phyloP scores from a whole-genome alignment of 495 filamentous ascomycete species.

The Podospora australis region DNA sequence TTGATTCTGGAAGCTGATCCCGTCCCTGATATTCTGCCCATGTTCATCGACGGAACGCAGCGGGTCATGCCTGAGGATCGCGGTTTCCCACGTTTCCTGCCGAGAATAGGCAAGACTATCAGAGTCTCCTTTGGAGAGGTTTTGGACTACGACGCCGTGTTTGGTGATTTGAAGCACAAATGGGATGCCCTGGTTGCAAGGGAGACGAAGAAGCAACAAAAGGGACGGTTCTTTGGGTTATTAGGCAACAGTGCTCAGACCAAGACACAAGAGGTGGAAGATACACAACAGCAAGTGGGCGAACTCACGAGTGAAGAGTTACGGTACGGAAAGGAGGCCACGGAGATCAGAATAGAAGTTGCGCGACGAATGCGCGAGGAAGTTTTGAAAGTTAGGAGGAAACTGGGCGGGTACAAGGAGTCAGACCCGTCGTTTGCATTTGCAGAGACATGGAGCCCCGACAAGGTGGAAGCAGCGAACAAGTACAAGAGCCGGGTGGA shows the following conservation, averaged over 20 bases:
- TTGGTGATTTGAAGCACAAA: constrained; percentile 59
- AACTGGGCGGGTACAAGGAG: constrained; percentile 61
- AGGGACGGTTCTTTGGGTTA: not conserved
- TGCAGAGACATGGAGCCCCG: constrained; percentile 43
- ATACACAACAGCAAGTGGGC: constrained; percentile 47
- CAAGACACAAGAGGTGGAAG: constrained; percentile 11
- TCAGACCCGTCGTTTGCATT: constrained; percentile 54
- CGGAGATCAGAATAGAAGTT: constrained; percentile 73
- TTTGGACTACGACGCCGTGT: constrained; percentile 52
- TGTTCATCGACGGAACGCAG: constrained; percentile 87
- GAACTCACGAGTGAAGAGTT: constrained; percentile 39
- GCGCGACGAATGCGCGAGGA: constrained; percentile 69
- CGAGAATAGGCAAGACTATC: constrained; percentile 63
- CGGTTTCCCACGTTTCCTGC: constrained; percentile 71
- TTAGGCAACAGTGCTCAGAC: not conserved
- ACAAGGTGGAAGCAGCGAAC: constrained; percentile 24
- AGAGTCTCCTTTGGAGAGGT: constrained; percentile 67
- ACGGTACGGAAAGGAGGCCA: constrained; percentile 64
- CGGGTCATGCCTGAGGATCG: constrained; percentile 78
- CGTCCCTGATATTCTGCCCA: constrained; percentile 78
- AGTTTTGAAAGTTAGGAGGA: constrained; percentile 66
- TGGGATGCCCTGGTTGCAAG: constrained; percentile 58
- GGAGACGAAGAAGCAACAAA: constrained; percentile 3
- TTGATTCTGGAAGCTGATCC: constrained; percentile 82
- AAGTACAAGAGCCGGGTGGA: constrained; percentile 43